These are phyloP conservation scores for Nymphaea colorata DNA, from an alignment of 164 flowering plant species.

Conservation along the genomic window DNA sequence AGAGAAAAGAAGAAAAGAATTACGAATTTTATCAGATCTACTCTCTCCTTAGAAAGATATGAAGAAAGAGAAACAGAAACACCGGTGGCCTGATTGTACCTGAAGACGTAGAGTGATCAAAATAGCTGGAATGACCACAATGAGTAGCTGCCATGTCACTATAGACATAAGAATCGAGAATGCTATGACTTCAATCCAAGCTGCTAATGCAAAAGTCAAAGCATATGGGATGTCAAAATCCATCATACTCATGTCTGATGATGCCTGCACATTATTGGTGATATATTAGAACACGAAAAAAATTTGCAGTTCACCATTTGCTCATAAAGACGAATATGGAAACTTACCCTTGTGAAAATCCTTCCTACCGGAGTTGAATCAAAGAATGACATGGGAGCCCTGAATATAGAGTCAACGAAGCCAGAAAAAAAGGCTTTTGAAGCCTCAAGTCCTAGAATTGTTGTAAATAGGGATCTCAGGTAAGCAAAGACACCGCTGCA, in stretches of 20 bases:
- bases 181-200: conserved; percentile 25
- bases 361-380: conserved; percentile 90
- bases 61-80: not conserved
- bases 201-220: conserved; percentile 25
- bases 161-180: conserved; percentile 47
- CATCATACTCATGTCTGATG: conserved; percentile 67
- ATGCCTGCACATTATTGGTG: conserved; percentile 38
- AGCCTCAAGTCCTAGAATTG: conserved; percentile 57
- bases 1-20: not conserved
- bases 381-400: conserved; percentile 86
- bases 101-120: conserved; percentile 43
- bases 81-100: conserved; percentile 24
- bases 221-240: conserved; percentile 72
- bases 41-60: not conserved
- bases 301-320: not conserved
- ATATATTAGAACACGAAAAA: not conserved
- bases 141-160: conserved; percentile 82
- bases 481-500: conserved; percentile 42
- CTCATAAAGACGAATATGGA: not conserved
- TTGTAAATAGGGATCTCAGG: conserved; percentile 36
- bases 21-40: not conserved
- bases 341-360: conserved; percentile 61
- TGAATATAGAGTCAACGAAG: conserved; percentile 51
- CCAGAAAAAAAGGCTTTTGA: conserved; percentile 60
- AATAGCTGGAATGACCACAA: conserved; percentile 43